Evolutionary conservation across 495 filamentous ascomycete species (phyloP).

Genomic region (Daldinia loculata): DNA sequence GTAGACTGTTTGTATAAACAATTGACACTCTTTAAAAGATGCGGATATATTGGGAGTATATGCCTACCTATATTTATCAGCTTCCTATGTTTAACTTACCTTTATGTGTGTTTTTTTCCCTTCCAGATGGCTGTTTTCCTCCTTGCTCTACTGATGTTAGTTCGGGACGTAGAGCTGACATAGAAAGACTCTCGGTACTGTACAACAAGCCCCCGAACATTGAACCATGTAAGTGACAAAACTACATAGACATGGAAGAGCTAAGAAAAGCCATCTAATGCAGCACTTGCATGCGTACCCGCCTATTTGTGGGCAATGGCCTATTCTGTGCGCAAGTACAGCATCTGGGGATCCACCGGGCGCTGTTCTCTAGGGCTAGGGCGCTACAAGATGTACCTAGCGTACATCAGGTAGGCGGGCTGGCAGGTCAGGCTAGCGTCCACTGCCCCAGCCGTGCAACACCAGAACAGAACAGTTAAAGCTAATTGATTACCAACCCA

Average conservation of each 20-base stretch:
- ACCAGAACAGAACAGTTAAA: conserved; percentile 14
- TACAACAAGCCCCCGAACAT: not conserved
- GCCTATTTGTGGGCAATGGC: conserved; percentile 10
- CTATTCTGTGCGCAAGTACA: not conserved
- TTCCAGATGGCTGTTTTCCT: no score
- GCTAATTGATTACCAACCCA: conserved; percentile 41
- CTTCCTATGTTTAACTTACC: no score
- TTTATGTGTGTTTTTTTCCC: no score
- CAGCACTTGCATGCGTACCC: conserved; percentile 44
- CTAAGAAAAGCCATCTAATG: conserved; percentile 33
- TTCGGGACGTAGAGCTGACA: not conserved
- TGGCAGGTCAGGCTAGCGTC: not conserved
- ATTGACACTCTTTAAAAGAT: no score
- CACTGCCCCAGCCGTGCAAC: not conserved
- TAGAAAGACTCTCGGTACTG: not conserved
- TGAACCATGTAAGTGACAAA: conserved; percentile 1
- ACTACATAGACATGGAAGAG: conserved; percentile 8
- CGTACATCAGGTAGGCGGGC: no score
- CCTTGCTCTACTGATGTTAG: no score
- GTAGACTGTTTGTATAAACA: not conserved
- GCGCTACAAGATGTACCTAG: not conserved
- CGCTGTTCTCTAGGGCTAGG: conserved; percentile 2
- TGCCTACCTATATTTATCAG: no score
- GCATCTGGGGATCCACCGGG: not conserved
- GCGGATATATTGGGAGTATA: no score